phyloP scores from a whole-genome alignment of 768 basidiomycete species.

The Boletus eberwhitei region DNA sequence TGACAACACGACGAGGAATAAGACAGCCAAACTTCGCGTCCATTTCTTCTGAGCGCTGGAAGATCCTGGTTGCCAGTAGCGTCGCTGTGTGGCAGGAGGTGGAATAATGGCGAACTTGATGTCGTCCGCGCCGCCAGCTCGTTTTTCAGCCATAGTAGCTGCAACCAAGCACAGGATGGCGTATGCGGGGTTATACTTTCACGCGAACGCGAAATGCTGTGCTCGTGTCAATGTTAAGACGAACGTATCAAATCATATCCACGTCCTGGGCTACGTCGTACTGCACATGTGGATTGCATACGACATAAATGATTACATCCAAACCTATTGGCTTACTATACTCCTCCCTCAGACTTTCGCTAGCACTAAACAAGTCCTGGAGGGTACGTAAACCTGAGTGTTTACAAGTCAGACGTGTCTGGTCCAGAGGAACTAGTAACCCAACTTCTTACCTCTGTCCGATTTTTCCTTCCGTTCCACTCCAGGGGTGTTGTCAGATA shows the following conservation, averaged over 20 bases:
- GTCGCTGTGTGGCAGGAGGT: slow-evolving; percentile 15
- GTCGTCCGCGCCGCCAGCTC: not conserved
- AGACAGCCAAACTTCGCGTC: slow-evolving; percentile 2
- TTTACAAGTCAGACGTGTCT: not conserved
- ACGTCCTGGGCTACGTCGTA: too few species aligned
- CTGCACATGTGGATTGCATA: not conserved
- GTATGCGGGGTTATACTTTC: not conserved
- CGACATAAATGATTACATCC: not conserved
- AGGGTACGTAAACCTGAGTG: slow-evolving; percentile 30
- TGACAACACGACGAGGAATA: slow-evolving; percentile 5
- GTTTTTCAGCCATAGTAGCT: slow-evolving; percentile 21
- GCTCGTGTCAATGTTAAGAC: not conserved
- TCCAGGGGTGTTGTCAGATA: slow-evolving; percentile 82
- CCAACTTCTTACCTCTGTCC: slow-evolving; percentile 59
- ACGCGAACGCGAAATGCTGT: not conserved
- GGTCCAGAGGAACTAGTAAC: not conserved
- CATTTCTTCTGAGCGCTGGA: slow-evolving; percentile 12
- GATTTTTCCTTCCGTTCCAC: slow-evolving; percentile 94
- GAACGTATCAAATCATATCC: too few species aligned
- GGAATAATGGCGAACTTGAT: slow-evolving; percentile 15
- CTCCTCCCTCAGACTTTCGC: slow-evolving; percentile 16
- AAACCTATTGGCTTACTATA: not conserved
- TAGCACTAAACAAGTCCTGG: slow-evolving; percentile 31
- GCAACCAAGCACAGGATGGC: not conserved
- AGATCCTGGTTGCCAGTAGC: not conserved